Conservation (phyloP, 2,329 filamentous ascomycete genomes). For the Lasiodiplodia gonubiensis region DNA sequence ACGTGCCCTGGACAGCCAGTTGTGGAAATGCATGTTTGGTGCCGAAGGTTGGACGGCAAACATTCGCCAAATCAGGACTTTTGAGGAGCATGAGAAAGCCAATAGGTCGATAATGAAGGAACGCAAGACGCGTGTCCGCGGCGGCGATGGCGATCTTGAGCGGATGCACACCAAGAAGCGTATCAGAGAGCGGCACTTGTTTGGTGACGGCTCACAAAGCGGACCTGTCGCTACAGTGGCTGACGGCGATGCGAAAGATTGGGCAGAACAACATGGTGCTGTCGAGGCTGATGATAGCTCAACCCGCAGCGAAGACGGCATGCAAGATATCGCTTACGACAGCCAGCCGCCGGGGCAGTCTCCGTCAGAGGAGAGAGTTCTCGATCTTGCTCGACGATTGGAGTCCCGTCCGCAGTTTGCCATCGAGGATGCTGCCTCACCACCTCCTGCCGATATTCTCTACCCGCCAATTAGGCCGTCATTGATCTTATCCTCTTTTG, state of each 20-base stretch:
- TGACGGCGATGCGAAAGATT: constrained; percentile 34
- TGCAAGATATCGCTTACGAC: constrained; percentile 45
- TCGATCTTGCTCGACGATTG: constrained; percentile 20
- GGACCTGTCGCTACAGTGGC: constrained; percentile 4
- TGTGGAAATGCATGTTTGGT: constrained; percentile 86
- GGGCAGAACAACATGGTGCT: constrained; percentile 55
- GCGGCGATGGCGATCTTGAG: constrained; percentile 33
- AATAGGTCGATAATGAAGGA: constrained; percentile 43
- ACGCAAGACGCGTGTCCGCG: constrained; percentile 51
- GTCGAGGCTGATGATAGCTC: constrained; percentile 53
- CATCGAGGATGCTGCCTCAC: constrained; percentile 25
- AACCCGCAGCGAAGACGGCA: constrained; percentile 40
- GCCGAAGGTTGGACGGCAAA: constrained; percentile 85
- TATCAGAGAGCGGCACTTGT: constrained; percentile 52
- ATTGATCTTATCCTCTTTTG: constrained; percentile 40
- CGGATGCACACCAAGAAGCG: constrained; percentile 58
- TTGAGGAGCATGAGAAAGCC: constrained; percentile 63
- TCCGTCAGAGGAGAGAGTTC: constrained; percentile 30
- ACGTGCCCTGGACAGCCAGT: constrained; percentile 77
- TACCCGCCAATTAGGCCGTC: constrained; percentile 42
- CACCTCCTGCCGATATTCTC: constrained; percentile 25
- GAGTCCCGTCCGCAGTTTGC: constrained; percentile 27
- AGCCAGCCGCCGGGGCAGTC: constrained; percentile 11
- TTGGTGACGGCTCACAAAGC: constrained; percentile 35
- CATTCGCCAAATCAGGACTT: constrained; percentile 65